Conservation (phyloP, 805 yeast genomes). For the Monosporozyma yasuniensis region DNA sequence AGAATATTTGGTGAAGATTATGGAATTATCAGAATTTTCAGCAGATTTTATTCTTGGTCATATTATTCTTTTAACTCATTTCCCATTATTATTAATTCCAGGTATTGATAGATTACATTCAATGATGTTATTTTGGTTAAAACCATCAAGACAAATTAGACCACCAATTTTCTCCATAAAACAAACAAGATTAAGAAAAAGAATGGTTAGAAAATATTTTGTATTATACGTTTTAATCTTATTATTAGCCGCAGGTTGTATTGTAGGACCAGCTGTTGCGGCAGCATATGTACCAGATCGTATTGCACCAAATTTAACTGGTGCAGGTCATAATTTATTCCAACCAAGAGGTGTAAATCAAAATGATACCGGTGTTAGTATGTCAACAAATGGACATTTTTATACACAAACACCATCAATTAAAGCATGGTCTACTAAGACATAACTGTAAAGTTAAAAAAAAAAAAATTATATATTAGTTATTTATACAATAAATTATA, state of each 20-base stretch:
- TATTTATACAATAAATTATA: neutral
- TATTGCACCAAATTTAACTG: conserved; percentile 29
- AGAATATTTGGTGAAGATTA: conserved; percentile 88
- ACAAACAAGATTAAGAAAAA: conserved; percentile 91
- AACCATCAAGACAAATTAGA: conserved; percentile 92
- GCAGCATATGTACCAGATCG: conserved; percentile 39
- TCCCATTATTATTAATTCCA: conserved; percentile 81
- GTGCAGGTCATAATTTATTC: conserved; percentile 56
- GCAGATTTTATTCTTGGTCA: conserved; percentile 96
- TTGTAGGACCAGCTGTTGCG: conserved; percentile 90
- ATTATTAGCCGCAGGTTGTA: conserved; percentile 59
- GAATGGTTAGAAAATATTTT: conserved; percentile 94
- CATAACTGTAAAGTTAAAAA: neutral
- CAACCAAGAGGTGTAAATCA: conserved; percentile 79
- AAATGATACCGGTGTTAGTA: conserved; percentile 67
- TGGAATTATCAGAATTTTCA: conserved; percentile 91
- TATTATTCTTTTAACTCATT: conserved; percentile 73
- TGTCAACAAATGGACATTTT: conserved; percentile 32
- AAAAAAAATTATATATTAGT: too few species aligned
- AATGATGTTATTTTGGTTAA: conserved; percentile 96
- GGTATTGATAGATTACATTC: conserved; percentile 96
- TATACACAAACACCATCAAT: conserved; percentile 45
- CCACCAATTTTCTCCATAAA: conserved; percentile 96
- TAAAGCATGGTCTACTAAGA: conserved; percentile 47
- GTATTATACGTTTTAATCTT: conserved; percentile 66